These are phyloP conservation scores for Sanguinoderma infundibulare DNA, from an alignment of 1,284 basidiomycete genomes.

Conservation along the genomic window DNA sequence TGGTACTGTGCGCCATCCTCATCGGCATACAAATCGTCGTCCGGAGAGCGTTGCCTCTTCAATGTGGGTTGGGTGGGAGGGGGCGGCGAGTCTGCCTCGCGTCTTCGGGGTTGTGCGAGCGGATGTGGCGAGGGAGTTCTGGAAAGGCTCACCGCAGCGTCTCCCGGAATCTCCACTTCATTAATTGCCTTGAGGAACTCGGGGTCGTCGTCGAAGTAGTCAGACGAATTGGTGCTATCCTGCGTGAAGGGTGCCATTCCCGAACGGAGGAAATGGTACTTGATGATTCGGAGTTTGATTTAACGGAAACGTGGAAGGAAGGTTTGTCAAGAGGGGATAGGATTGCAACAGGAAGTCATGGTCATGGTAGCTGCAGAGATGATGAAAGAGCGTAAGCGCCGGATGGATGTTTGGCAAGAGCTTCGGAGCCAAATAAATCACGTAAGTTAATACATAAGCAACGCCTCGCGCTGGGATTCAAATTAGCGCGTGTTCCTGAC, in stretches of 20 bases:
- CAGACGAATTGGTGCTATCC: conserved; percentile 44
- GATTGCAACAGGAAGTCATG: neutral
- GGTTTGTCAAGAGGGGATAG: neutral
- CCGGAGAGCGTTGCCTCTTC: conserved; percentile 29
- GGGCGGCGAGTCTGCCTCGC: conserved; percentile 13
- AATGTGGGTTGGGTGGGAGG: conserved; percentile 17
- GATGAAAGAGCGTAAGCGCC: neutral
- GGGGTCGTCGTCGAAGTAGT: conserved; percentile 63
- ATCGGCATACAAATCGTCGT: conserved; percentile 22
- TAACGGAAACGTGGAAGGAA: neutral
- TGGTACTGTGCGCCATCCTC: conserved; percentile 28
- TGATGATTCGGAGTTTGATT: neutral
- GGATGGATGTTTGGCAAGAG: conserved; percentile 27
- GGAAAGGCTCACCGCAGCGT: conserved; percentile 27
- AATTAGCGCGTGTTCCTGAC: neutral
- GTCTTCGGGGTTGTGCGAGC: conserved; percentile 2
- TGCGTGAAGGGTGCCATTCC: conserved; percentile 17
- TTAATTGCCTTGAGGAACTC: conserved; percentile 56
- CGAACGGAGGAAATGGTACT: neutral
- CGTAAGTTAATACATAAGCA: neutral
- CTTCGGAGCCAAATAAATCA: conserved; percentile 23
- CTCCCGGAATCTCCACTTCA: conserved; percentile 52
- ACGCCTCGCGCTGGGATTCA: neutral
- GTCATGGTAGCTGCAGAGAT: neutral
- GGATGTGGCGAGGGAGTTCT: conserved; percentile 10